A percentile compares a stretch with the other conserved stretches of the same genome.
These are phyloP conservation scores for Biscogniauxia marginata DNA, from an alignment of 2,329 filamentous ascomycete species.

Conservation along the genomic window DNA sequence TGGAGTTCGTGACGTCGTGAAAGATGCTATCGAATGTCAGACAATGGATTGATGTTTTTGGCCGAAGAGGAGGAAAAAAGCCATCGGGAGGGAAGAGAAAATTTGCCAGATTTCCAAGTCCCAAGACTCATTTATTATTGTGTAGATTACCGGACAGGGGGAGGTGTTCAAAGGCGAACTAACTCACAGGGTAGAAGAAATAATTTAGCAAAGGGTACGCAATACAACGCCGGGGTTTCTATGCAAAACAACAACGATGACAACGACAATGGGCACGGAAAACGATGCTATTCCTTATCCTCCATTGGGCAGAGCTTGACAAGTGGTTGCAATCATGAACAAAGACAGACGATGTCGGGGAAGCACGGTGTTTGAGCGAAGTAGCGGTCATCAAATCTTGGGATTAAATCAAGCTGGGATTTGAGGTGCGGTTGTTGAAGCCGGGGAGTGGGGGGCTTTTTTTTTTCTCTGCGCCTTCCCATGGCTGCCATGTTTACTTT, in stretches of 20 bases:
- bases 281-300: not conserved
- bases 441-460: slow-evolving; percentile 7
- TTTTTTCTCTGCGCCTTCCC: slow-evolving; percentile 3
- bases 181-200: slow-evolving; percentile 3
- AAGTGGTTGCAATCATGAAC: not conserved
- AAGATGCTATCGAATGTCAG: slow-evolving; percentile 9
- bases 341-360: not conserved
- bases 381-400: slow-evolving; percentile 19
- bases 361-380: slow-evolving; percentile 4
- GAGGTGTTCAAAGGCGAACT: slow-evolving; percentile 6
- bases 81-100: slow-evolving; percentile 9
- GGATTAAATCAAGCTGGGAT: not conserved
- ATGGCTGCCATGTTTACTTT: slow-evolving; percentile 24
- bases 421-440: no score
- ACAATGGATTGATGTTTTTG: slow-evolving; percentile 5
- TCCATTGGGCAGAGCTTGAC: not conserved
- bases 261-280: not conserved
- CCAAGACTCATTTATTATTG: not conserved
- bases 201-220: slow-evolving; percentile 11
- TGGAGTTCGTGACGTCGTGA: slow-evolving; percentile 34
- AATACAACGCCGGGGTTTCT: slow-evolving; percentile 9
- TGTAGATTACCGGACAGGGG: slow-evolving; percentile 10
- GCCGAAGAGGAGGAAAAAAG: slow-evolving; percentile 12
- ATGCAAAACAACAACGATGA: slow-evolving; percentile 17
- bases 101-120: not conserved